phyloP scores from a whole-genome alignment of 352 stramenopile species.

The Pythium rishiriense region DNA sequence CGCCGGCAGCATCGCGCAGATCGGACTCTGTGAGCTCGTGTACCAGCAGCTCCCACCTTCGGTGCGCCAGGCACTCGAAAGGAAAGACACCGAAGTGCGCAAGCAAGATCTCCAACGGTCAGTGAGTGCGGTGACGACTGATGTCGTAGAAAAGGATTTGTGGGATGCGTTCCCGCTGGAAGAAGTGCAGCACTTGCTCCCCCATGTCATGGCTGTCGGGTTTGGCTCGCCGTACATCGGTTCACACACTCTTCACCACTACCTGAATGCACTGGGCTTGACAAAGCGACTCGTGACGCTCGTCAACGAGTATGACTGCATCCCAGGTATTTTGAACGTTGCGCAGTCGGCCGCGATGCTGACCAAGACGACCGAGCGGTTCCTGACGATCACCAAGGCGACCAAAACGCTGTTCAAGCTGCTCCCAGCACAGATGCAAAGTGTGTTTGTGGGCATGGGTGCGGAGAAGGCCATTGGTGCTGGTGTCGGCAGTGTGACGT shows the following conservation, averaged over 20 bases:
- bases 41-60: constrained; percentile 63
- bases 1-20: constrained; percentile 75
- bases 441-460: constrained; percentile 44
- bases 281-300: constrained; percentile 65
- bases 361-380: constrained; percentile 75
- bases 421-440: constrained; percentile 72
- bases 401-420: constrained; percentile 74
- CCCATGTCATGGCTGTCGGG: constrained; percentile 62
- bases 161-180: constrained; percentile 22
- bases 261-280: constrained; percentile 54
- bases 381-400: constrained; percentile 80
- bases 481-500: constrained; percentile 38
- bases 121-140: background rate
- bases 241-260: constrained; percentile 42
- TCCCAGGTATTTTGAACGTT: constrained; percentile 82
- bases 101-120: constrained; percentile 21
- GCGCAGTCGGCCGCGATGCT: constrained; percentile 75
- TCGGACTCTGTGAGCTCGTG: constrained; percentile 75
- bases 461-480: constrained; percentile 9
- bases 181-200: constrained; percentile 35
- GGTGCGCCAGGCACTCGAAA: constrained; percentile 55
- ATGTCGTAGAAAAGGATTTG: constrained; percentile 5
- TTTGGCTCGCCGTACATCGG: constrained; percentile 81
- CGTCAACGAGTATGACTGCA: constrained; percentile 88
- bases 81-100: constrained; percentile 55